Evolutionary conservation across 768 basidiomycete genomes (phyloP), one percentile per base, ranked within the genome.

Genomic region (Leccinum longicurvipes): DNA sequence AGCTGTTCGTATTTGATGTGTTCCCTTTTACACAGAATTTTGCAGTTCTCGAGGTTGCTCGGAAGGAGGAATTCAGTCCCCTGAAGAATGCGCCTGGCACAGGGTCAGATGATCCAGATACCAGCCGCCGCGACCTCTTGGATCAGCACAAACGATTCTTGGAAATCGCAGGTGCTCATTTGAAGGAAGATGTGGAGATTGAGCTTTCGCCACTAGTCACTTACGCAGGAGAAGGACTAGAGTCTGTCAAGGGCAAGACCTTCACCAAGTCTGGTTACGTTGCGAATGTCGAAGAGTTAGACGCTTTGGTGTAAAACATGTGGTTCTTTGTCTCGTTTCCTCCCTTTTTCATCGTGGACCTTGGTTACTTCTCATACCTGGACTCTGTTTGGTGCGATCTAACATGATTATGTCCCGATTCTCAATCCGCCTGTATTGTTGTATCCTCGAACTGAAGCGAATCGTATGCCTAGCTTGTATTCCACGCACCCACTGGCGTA

Each of bases 1-100:
- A 99, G 73, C 78, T 95, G 77, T 99, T 99, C 74, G 90, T 99
- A 29, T 99, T 99, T 67, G 97, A 99, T 73, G 97, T 99, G 45
- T 98, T 99, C 79, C 95, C 95, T 1, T 92, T 83, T 74, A 93
- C 93, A 25, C 72, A 85, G 66, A 77, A 73, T 50, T 93, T 95
- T 61, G 84, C 89, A 27, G 92, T 98, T 39, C 74, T 98, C 67
- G 94, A 98, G 71, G 93, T 97, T 44, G 82, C 83, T 50, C 77
- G 97, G 54, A 78, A 79, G 56, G 91, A 96, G 57, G 96, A 98
- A 74, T 99, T 99, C 65, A 94, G 91, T 60, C 96, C 96, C 32
- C 73, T 99, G 71, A 99, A 99, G 79, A 99, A 99, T 66, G 96
- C 94, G 8, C 93, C 94, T 1, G 94, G 94, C 1, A 89, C 91